Base-by-base conservation (phyloP, 73 alveolate genomes). In the Tetrahymena malaccensis region DNA sequence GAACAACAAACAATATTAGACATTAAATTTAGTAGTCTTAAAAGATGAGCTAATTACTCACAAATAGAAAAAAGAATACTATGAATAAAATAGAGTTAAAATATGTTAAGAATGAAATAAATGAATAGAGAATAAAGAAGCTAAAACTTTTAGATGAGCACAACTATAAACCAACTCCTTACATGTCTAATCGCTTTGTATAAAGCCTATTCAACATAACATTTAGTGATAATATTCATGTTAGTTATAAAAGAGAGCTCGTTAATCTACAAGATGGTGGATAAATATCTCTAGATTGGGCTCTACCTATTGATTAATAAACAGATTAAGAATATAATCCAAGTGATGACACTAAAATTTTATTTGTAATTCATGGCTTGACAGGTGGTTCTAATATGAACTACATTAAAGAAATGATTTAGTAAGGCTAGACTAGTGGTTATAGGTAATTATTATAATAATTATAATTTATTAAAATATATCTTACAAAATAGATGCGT, bases 341-440 rank as follows among this genome's bases (percentile, higher is more conserved):
- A 34, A 38, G 43, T 27, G 84, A 93, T 13, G 44, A 95, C 34
- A 95, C 93, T 33, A 94, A 94, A 93, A 43, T 95, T 19, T 33
- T 95, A 70, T 55, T 95, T 35, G 93, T 95, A 25, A 89, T 93
- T 33, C 97, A 95, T 89, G 97, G 97, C 22, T 43, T 95, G 15
- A 95, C 97, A 25, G 97, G 97, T 31, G 97, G 97, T 0, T 95
- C 97, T 27, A 94, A 95, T 43, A 50, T 93, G 35, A 95, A 95
- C 35, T 95, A 95, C 38, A 95, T 95, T 16, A 95, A 89, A 93
- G 44, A 50, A 43, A 94, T 95, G 50, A 94, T 95, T 5, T 95
- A 94, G 37, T 58, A 85, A 33, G 93, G 84, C 84, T 43, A 95
- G 85, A 34, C 85, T 25, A 94, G 94, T 55, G 97, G 93, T 10